These are phyloP conservation scores for Sporothrix euskadiensis DNA, from an alignment of 2,329 filamentous ascomycete species.

Conservation along the genomic window DNA sequence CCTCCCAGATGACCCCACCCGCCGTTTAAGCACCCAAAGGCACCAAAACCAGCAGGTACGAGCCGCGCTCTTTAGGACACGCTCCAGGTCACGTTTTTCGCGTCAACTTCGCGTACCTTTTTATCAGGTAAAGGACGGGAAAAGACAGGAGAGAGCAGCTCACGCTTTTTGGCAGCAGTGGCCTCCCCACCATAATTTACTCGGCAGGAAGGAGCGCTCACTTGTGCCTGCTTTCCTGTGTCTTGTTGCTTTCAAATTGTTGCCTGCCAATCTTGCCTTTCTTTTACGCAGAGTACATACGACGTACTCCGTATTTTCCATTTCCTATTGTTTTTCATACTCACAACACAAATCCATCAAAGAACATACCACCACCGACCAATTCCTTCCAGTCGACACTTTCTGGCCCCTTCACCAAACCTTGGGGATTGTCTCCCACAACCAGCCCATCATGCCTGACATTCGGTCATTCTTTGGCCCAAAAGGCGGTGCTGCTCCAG, in stretches of 20 bases:
- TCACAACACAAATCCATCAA: background rate
- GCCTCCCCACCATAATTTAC: slow-evolving; percentile 1
- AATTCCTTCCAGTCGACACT: background rate
- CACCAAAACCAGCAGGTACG: background rate
- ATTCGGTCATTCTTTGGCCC: slow-evolving; percentile 75
- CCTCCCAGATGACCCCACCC: background rate
- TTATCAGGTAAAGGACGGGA: background rate
- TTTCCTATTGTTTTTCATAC: background rate
- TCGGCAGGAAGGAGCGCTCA: slow-evolving; percentile 3
- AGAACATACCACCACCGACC: background rate
- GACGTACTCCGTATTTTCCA: background rate
- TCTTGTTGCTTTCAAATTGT: slow-evolving; percentile 20
- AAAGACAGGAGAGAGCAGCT: slow-evolving; percentile 7
- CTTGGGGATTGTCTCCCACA: background rate
- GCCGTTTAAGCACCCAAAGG: background rate
- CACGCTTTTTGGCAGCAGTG: background rate
- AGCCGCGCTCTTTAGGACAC: slow-evolving; percentile 19
- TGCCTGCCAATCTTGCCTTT: slow-evolving; percentile 7
- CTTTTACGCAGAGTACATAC: background rate
- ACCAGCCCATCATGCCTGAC: slow-evolving; percentile 58
- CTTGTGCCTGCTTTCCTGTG: background rate
- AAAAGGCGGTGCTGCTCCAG: slow-evolving; percentile 50
- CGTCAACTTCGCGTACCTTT: slow-evolving; percentile 47
- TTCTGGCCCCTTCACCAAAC: slow-evolving; percentile 3
- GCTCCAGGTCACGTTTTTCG: slow-evolving; percentile 44